Percentiles rank a stretch among this genome's conserved stretches.
Evolutionary conservation across 2,329 filamentous ascomycete genomes (phyloP).

Genomic region (Pestalotiopsis fici): DNA sequence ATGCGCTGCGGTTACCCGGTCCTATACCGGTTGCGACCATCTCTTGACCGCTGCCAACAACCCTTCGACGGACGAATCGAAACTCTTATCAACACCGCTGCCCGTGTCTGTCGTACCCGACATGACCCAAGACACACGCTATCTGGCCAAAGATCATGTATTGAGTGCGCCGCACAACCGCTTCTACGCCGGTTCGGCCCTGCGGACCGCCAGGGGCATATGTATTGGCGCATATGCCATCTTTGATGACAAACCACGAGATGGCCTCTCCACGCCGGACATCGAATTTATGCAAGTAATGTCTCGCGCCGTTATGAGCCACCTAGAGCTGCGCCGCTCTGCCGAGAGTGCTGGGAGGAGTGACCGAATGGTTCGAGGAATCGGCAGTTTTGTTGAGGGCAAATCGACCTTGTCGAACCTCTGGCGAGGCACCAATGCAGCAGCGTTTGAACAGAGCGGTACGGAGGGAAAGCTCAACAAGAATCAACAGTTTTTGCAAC

Average conservation of each 20-base stretch:
- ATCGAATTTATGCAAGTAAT: slow-evolving; percentile 15
- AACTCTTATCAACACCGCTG: slow-evolving; percentile 15
- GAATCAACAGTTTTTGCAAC: slow-evolving; percentile 15
- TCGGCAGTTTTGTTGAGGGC: slow-evolving; percentile 24
- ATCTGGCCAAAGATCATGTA: slow-evolving; percentile 11
- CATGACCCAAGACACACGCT: slow-evolving; percentile 30
- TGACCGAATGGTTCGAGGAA: slow-evolving; percentile 22
- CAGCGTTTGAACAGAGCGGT: slow-evolving; percentile 15
- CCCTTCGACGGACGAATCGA: not conserved
- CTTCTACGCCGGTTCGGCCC: slow-evolving; percentile 19
- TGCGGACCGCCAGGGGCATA: slow-evolving; percentile 14
- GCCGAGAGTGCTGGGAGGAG: slow-evolving; percentile 12
- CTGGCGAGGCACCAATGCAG: slow-evolving; percentile 12
- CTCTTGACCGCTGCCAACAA: slow-evolving; percentile 17
- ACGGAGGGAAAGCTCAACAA: slow-evolving; percentile 21
- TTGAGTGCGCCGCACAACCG: slow-evolving; percentile 17
- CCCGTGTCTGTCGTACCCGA: slow-evolving; percentile 36
- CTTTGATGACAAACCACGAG: slow-evolving; percentile 11
- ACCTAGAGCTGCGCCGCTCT: slow-evolving; percentile 15
- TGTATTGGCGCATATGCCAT: slow-evolving; percentile 17
- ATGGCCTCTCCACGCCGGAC: not conserved
- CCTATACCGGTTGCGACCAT: slow-evolving; percentile 30
- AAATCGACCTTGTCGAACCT: slow-evolving; percentile 19
- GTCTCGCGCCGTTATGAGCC: slow-evolving; percentile 13
- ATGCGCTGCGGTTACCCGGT: slow-evolving; percentile 30